Evolutionary conservation across 2,329 filamentous ascomycete genomes (phyloP), one percentile per base, ranked within the genome.

Genomic region (Hypocreales sp.): DNA sequence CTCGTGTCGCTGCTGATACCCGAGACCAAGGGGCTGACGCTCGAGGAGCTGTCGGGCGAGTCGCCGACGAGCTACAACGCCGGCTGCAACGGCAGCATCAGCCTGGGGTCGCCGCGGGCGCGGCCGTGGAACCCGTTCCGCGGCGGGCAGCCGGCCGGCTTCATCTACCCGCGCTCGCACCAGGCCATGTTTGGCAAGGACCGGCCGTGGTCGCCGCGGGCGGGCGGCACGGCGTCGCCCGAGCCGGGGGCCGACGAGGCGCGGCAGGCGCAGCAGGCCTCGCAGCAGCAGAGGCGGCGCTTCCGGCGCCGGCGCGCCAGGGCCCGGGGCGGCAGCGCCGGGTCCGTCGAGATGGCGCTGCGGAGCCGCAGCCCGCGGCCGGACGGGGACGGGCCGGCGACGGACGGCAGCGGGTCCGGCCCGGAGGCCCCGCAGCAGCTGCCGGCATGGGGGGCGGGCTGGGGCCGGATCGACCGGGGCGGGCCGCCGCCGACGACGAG

Each of bases 11-110:
- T 84, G 4, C 53, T 87, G n/a, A 72, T 86, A 14, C 79, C 79
- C 0, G 80, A 84, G 53, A 84, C 76, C 0, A 83, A 78, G 55
- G 65, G 76, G 2, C 62, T 72, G 47, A 82, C 79, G 0, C 57
- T 90, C 22, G 81, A 83, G 45, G 67, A 75, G 36, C 54, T 83
- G 11, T 65, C 73, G 2, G 75, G 74, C 8, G 77, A 82, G 47
- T 58, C 67, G 3, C 64, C 70, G 2, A 73, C 72, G 13, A 74
- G 58, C 17, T 65, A 66, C 38, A 63, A 67, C 29, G 48, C 58
- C 5, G 61, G 60, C 17, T 58, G 58, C 25, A 64, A 64, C 40
- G 61, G 61, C 14, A 66, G 61, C 35, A 58, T 62, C 35, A 45
- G 42, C 25, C 42, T 51, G 8, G 50, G 45, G 13, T 41, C 42